Evolutionary conservation across 2,329 filamentous ascomycete genomes (phyloP).

Genomic region (Aureobasidium sp.): DNA sequence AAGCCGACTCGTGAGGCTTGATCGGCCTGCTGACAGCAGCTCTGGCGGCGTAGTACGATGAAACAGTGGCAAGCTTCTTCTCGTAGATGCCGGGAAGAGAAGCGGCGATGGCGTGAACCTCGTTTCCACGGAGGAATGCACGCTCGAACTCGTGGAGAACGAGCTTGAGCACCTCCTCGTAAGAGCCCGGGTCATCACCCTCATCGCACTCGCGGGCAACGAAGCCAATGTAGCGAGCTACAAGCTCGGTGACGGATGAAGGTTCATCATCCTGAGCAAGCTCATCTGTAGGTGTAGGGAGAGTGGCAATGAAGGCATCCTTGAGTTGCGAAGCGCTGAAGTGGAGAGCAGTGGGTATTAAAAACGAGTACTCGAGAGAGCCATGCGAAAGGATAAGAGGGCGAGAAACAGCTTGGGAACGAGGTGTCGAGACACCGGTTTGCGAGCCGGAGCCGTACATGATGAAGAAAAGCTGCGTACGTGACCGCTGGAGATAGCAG

Average conservation of each 20-base stretch:
- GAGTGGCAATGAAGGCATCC: constrained; percentile 75
- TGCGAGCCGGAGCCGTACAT: constrained; percentile 81
- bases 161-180: constrained; percentile 86
- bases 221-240: constrained; percentile 88
- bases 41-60: constrained; percentile 86
- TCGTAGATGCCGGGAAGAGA: constrained; percentile 79
- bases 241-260: constrained; percentile 87
- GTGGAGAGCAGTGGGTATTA: constrained; percentile 90
- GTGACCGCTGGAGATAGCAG: constrained; percentile 1
- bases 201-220: constrained; percentile 83
- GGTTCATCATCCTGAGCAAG: constrained; percentile 97
- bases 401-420: constrained; percentile 85
- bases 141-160: constrained; percentile 95
- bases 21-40: constrained; percentile 76
- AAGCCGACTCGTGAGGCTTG: constrained; percentile 85
- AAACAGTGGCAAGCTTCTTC: constrained; percentile 86
- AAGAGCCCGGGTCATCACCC: constrained; percentile 85
- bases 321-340: constrained; percentile 94
- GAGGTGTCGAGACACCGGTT: constrained; percentile 93
- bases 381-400: constrained; percentile 87
- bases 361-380: constrained; percentile 90
- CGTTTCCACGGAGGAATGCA: constrained; percentile 87
- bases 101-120: constrained; percentile 85
- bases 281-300: constrained; percentile 91
- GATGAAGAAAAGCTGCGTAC: constrained; percentile 26